phyloP scores from a whole-genome alignment of 495 filamentous ascomycete species.

The Podospora comata region DNA sequence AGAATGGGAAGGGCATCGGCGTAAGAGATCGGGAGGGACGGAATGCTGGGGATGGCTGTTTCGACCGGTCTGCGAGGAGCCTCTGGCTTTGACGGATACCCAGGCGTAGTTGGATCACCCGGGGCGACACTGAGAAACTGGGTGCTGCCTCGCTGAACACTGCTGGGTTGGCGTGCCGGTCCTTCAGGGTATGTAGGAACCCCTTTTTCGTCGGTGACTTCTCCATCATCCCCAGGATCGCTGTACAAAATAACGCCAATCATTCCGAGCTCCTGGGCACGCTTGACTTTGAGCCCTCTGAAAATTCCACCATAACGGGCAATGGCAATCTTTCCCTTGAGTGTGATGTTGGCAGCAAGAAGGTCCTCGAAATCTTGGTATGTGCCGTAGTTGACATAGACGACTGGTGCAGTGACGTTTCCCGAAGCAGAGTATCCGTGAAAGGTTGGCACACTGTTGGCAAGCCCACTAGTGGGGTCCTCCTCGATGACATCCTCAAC shows the following conservation, averaged over 20 bases:
- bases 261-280: constrained; percentile 89
- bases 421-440: constrained; percentile 92
- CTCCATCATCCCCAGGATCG: constrained; percentile 87
- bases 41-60: constrained; percentile 72
- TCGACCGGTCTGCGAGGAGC: constrained; percentile 71
- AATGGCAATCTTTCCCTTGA: constrained; percentile 83
- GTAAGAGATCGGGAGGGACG: constrained; percentile 91
- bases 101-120: constrained; percentile 80
- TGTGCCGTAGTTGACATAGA: constrained; percentile 88
- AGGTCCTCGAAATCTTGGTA: constrained; percentile 84
- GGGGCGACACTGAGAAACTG: constrained; percentile 70
- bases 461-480: constrained; percentile 69
- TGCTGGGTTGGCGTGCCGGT: constrained; percentile 80
- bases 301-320: constrained; percentile 84
- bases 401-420: constrained; percentile 75
- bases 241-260: constrained; percentile 79
- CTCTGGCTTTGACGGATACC: constrained; percentile 90
- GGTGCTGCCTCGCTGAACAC: constrained; percentile 87
- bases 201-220: constrained; percentile 76
- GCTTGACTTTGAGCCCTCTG: constrained; percentile 87
- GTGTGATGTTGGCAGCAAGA: constrained; percentile 64
- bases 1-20: constrained; percentile 79
- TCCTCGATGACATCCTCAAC: constrained; percentile 85
- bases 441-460: constrained; percentile 83
- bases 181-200: constrained; percentile 79